phyloP scores from a whole-genome alignment of 2,329 filamentous ascomycete species.

The Whalleya microplaca region DNA sequence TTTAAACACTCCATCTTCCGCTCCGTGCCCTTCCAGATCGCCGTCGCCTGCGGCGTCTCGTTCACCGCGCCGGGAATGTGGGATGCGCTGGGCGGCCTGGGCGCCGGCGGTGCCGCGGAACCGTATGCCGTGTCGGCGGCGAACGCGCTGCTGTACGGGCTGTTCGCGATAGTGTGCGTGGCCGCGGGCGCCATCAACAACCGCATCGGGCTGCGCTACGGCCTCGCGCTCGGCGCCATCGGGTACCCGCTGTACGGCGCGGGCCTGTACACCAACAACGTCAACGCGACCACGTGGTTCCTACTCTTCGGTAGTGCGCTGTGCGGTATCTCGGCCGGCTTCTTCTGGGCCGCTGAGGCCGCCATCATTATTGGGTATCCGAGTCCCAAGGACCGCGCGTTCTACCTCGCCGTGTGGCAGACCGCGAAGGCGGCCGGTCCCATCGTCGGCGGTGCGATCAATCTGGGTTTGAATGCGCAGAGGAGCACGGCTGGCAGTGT shows the following conservation, averaged over 20 bases:
- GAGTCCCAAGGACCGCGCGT: constrained; percentile 62
- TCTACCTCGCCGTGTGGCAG: constrained; percentile 57
- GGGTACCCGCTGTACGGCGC: constrained; percentile 69
- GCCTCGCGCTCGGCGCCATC: constrained; percentile 49
- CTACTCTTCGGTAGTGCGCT: constrained; percentile 64
- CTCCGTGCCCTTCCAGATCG: constrained; percentile 43
- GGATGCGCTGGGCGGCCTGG: constrained; percentile 47
- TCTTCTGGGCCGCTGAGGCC: constrained; percentile 72
- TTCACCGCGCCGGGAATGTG: constrained; percentile 48
- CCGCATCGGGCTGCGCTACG: constrained; percentile 42
- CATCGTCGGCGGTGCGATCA: constrained; percentile 55
- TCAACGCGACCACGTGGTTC: constrained; percentile 65
- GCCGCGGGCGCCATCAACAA: constrained; percentile 43
- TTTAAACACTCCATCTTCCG: constrained; percentile 34
- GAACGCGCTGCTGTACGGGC: constrained; percentile 50
- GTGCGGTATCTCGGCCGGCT: constrained; percentile 65
- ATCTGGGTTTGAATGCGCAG: constrained; percentile 49
- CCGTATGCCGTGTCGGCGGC: constrained; percentile 49
- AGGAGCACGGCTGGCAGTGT: constrained; percentile 26
- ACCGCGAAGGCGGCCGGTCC: constrained; percentile 45
- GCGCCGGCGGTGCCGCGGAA: constrained; percentile 45
- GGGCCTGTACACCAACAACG: constrained; percentile 67
- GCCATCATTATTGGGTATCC: constrained; percentile 68
- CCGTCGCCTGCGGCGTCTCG: constrained; percentile 44
- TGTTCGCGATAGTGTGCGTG: constrained; percentile 49